Percentiles rank a stretch among this genome's conserved stretches.
These are phyloP conservation scores for Phytophthora ramorum DNA, from an alignment of 352 stramenopile species.

Conservation along the genomic window DNA sequence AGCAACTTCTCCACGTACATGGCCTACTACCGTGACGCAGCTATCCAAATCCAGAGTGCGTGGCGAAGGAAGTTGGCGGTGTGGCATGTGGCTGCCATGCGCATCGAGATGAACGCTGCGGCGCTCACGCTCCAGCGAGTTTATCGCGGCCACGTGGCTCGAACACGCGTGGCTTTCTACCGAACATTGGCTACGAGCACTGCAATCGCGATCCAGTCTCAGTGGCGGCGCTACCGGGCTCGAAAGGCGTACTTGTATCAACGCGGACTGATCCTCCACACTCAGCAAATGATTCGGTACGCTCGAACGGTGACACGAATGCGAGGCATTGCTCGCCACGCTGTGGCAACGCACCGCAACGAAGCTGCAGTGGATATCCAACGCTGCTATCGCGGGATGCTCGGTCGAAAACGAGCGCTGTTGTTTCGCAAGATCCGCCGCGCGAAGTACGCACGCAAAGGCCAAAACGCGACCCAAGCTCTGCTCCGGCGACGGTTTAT, in stretches of 20 bases:
- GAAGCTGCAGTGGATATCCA: slow-evolving; percentile 49
- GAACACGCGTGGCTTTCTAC: slow-evolving; percentile 38
- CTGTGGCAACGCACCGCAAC: slow-evolving; percentile 38
- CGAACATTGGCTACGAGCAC: slow-evolving; percentile 28
- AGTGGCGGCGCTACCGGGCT: slow-evolving; percentile 43
- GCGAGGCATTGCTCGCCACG: slow-evolving; percentile 32
- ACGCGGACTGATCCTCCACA: slow-evolving; percentile 41
- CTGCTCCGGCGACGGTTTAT: slow-evolving; percentile 61
- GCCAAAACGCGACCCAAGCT: slow-evolving; percentile 60
- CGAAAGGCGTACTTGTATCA: slow-evolving; percentile 33
- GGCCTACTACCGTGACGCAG: slow-evolving; percentile 39
- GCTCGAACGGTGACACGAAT: slow-evolving; percentile 35
- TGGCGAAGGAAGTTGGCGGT: slow-evolving; percentile 57
- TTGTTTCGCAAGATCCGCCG: slow-evolving; percentile 75
- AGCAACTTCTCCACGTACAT: slow-evolving; percentile 46
- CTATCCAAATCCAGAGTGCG: slow-evolving; percentile 51
- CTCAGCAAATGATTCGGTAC: slow-evolving; percentile 55
- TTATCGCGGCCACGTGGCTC: slow-evolving; percentile 44
- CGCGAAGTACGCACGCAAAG: slow-evolving; percentile 53
- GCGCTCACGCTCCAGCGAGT: slow-evolving; percentile 51
- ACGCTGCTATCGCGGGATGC: slow-evolving; percentile 51
- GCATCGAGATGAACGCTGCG: slow-evolving; percentile 39
- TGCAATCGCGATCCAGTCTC: slow-evolving; percentile 47
- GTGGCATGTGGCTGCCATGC: slow-evolving; percentile 30
- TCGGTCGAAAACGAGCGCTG: slow-evolving; percentile 55